A percentile compares a stretch with the other conserved stretches of the same genome.
Conservation (phyloP, 2,329 filamentous ascomycete species). For the Aschersonia sp. region DNA sequence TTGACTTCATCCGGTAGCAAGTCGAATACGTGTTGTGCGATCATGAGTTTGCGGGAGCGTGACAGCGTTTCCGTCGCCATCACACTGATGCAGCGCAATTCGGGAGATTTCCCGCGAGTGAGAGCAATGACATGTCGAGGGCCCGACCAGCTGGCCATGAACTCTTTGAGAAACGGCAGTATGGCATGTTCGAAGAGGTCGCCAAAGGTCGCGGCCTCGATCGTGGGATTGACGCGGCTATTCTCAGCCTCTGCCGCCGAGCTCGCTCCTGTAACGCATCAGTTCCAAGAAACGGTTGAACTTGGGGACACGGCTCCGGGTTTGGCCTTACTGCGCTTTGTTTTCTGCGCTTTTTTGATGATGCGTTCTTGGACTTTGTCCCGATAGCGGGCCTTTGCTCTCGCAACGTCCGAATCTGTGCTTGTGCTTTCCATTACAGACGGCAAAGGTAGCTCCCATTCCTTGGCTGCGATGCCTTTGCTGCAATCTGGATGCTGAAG, state of each 20-base stretch:
- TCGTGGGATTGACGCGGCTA: constrained; percentile 12
- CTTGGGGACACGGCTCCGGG: too few species aligned
- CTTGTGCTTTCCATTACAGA: background rate
- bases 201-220: constrained; percentile 22
- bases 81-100: constrained; percentile 23
- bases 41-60: constrained; percentile 20
- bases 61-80: constrained; percentile 21
- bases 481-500: constrained; percentile 17
- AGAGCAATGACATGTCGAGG: constrained; percentile 24
- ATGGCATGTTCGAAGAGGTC: constrained; percentile 27
- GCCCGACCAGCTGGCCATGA: constrained; percentile 26
- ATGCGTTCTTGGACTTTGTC: background rate
- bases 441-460: constrained; percentile 9
- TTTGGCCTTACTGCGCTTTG: background rate
- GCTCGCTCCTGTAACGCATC: constrained; percentile 6
- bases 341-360: background rate
- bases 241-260: constrained; percentile 14
- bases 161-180: constrained; percentile 26
- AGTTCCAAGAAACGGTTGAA: background rate
- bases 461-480: constrained; percentile 8
- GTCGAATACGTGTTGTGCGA: constrained; percentile 25
- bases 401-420: background rate
- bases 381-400: background rate
- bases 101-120: constrained; percentile 18
- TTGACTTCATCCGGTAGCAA: constrained; percentile 20